phyloP scores from a whole-genome alignment of 2,329 filamentous ascomycete genomes.

The Botrytis deweyae region DNA sequence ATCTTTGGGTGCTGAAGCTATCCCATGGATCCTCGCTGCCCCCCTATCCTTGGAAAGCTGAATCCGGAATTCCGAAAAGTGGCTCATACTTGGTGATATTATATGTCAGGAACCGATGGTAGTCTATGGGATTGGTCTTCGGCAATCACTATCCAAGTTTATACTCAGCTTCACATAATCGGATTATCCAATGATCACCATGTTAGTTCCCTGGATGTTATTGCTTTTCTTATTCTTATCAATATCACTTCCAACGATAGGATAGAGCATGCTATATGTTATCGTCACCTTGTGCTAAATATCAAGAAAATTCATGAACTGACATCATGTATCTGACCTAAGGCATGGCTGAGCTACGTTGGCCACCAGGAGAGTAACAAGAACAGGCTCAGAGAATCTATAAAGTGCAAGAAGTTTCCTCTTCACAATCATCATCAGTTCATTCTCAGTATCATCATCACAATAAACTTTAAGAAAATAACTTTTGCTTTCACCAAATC shows the following conservation, averaged over 20 bases:
- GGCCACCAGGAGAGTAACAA: not conserved
- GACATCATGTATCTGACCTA: not conserved
- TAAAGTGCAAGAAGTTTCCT: not conserved
- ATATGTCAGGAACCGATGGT: not conserved
- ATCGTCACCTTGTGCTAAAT: not conserved
- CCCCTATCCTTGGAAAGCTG: not conserved
- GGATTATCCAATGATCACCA: not conserved
- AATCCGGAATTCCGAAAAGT: not conserved
- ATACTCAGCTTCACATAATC: constrained; percentile 1
- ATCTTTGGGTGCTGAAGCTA: not conserved
- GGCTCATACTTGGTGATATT: not conserved
- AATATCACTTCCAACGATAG: not conserved
- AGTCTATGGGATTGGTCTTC: not conserved
- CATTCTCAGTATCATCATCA: not conserved
- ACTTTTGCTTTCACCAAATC: not conserved
- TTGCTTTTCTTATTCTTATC: not conserved
- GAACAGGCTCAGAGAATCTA: not conserved
- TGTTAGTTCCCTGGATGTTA: not conserved
- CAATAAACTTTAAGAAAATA: not conserved
- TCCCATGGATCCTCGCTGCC: no score
- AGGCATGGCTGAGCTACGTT: not conserved
- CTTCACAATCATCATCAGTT: not conserved
- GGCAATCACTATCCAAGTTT: not conserved
- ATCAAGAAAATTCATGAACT: not conserved
- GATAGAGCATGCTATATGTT: not conserved